Base-by-base conservation (phyloP, 371 early-diverging fungal species). In the Lichtheimia corymbifera region DNA sequence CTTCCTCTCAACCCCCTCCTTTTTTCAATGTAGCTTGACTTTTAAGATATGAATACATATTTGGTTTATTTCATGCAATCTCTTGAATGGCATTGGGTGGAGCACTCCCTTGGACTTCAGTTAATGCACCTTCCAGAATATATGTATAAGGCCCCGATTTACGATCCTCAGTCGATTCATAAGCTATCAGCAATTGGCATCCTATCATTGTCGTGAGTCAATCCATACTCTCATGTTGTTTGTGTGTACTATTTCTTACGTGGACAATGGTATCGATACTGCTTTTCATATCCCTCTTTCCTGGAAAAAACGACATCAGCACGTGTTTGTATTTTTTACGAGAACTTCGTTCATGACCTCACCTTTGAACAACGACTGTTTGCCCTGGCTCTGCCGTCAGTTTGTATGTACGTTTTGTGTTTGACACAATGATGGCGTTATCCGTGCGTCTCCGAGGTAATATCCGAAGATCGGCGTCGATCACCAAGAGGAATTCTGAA, bases 401-500 rank as follows among this genome's bases (percentile, higher is more conserved):
- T 58, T 84, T 88, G 59, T 86, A 88, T 17, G 84, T 83, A 45
- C 88, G 68, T 66, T 71, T 72, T n/a, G 70, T 72, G 62, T 88
- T 88, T 20, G 84, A 77, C 20, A 90, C 70, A 62, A 89, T 82
- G 64, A 77, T 72, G 17, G 89, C 83, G 41, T 85, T 83, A 59
- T 90, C 91, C 13, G 86, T 84, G 47, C 74, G 72, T 55, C 91
- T 74, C 63, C 78, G 71, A 22, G 91, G 88, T 50, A 90, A 60
- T 58, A 80, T 72, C 44, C 77, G 81, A 5, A 90, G 66, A 58
- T 78, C 77, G 7, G 82, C 79, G 58, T 86, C 90, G 55, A 88
- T 84, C 22, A 88, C 88, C 11, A 90, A 74, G 42, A 88, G 62
- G 65, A 88, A 90, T 70, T 90, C 91, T 47, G 88, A 87, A 61